phyloP scores from a whole-genome alignment of 495 filamentous ascomycete species.

The Lepraria neglecta region DNA sequence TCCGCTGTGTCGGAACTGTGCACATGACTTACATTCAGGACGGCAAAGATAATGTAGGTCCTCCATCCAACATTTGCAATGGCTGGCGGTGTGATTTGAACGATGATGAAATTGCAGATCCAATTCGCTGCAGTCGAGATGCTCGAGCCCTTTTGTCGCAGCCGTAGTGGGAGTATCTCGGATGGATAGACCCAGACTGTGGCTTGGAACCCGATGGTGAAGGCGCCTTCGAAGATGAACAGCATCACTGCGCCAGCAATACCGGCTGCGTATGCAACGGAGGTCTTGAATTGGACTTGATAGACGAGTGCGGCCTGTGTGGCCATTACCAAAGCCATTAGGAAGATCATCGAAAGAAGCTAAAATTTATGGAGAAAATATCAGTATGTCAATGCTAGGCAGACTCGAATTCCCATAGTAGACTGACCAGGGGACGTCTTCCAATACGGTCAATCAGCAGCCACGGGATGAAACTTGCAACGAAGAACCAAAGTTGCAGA shows the following conservation, averaged over 20 bases:
- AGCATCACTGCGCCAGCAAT: constrained; percentile 27
- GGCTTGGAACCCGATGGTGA: constrained; percentile 30
- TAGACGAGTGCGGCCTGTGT: constrained; percentile 26
- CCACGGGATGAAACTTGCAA: constrained; percentile 30
- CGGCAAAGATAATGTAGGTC: constrained; percentile 47
- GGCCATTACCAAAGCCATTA: constrained; percentile 30
- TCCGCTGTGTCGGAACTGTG: background rate
- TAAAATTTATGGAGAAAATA: too few species aligned
- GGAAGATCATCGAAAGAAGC: constrained; percentile 26
- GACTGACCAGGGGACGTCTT: constrained; percentile 20
- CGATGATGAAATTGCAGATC: constrained; percentile 39
- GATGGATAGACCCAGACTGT: constrained; percentile 36
- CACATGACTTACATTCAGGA: constrained; percentile 32
- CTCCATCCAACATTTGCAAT: constrained; percentile 42
- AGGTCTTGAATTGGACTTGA: constrained; percentile 23
- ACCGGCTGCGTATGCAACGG: constrained; percentile 13
- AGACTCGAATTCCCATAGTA: too few species aligned
- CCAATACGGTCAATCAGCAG: constrained; percentile 31
- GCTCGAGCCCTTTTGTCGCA: constrained; percentile 31
- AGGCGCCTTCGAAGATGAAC: constrained; percentile 31
- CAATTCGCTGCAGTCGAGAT: constrained; percentile 32
- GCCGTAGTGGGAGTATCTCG: constrained; percentile 31
- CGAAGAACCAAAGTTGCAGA: constrained; percentile 31
- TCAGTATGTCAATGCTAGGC: too few species aligned
- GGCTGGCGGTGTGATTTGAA: constrained; percentile 45